Base-by-base conservation (phyloP, 345 rosid species). In the Hibiscus mutabilis region DNA sequence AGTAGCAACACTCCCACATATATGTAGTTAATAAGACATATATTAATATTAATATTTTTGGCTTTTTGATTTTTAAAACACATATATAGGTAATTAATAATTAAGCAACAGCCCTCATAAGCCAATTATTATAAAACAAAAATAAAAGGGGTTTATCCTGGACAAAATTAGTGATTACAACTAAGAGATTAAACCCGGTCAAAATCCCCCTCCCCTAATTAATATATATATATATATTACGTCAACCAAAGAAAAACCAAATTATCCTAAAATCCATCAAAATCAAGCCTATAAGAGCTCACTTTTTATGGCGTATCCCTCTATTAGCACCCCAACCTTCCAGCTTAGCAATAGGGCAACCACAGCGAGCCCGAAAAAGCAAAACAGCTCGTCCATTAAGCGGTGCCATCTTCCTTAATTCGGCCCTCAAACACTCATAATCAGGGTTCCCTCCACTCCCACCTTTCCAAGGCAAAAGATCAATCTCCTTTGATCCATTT, bases 401-500 rank as follows among this genome's bases (percentile, higher is more conserved):
- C 11, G 98, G 98, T 62, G 97, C 97, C 97, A 93, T 93, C 87
- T 83, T 89, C 60, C 96, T 82, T 3, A 93, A 74, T 82, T 93
- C 98, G 51, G 96, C 91, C 46, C 96, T 79, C 53, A 93, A 83
- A 80, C 97, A 93, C 76, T 91, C 98, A 40, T 90, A 91, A 82
- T 91, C 96, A 11, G 98, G 91, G 74, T 94, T 91, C 4, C 72
- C 77, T 77, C 86, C 95, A 49, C 78, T 81, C 15, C 95, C 95
- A 15, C 99, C 99, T 78, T 95, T 95, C 97, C 97, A 95, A 0
- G 97, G 96, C 74, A 95, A 78, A 58, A 81, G 73, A 80, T 90
- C 96, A 46, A 86, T 84, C 78, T 84, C 97, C n/a, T 85, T 80
- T 60, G 75, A 70, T 6, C 80, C 85, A 1, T 95, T 79, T 79